Conservation (phyloP, 208 protist species). For the Blechomonas ayalai region DNA sequence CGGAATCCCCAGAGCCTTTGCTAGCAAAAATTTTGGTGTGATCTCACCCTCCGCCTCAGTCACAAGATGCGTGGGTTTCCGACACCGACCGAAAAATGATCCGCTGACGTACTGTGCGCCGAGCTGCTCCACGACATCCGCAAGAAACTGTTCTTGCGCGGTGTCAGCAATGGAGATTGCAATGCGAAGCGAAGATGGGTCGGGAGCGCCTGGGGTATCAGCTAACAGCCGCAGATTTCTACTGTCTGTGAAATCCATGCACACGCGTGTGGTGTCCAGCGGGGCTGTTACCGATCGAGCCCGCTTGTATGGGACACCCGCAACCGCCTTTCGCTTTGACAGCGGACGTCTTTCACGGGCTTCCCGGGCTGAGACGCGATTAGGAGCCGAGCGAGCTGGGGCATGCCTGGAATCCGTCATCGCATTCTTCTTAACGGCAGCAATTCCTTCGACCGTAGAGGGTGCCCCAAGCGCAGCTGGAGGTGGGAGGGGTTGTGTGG, state of each 20-base stretch:
- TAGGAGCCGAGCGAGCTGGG: no score
- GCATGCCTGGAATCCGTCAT: no score
- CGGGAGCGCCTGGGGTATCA: background rate
- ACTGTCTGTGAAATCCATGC: no score
- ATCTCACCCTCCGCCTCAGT: conserved; percentile 15
- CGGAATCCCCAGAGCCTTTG: conserved; percentile 47
- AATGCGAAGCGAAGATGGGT: conserved; percentile 10
- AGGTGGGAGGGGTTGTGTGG: no score
- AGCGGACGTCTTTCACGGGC: no score
- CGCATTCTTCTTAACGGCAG: no score
- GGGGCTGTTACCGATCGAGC: background rate
- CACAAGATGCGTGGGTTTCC: conserved; percentile 19
- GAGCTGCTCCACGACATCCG: conserved; percentile 58
- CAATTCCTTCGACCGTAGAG: no score
- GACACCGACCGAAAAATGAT: conserved; percentile 10
- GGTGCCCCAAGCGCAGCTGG: no score
- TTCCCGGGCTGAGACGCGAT: no score
- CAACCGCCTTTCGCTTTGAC: no score
- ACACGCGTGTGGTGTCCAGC: background rate
- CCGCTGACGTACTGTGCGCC: conserved; percentile 17
- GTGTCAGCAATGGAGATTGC: conserved; percentile 8
- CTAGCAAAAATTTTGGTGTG: conserved; percentile 37
- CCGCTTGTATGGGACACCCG: no score
- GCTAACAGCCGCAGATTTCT: no score
- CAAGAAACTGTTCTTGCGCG: conserved; percentile 11